Conservation (phyloP, 2,329 filamentous ascomycete species). For the Phaeosphaeria sp. region DNA sequence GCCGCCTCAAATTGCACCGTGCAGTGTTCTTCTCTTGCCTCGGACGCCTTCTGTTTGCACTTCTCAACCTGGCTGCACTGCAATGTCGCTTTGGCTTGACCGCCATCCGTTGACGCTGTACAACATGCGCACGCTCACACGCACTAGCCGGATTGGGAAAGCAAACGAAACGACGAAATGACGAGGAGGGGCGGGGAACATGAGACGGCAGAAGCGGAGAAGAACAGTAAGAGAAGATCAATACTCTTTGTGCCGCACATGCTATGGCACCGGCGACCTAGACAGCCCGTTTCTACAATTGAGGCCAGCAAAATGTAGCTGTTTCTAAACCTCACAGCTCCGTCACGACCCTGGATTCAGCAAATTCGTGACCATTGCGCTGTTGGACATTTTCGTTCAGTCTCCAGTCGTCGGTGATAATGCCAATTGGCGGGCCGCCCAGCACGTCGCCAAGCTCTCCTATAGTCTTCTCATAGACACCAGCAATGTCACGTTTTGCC, state of each 20-base stretch:
- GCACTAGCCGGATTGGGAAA: not conserved
- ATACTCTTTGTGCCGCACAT: not conserved
- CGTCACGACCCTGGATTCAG: constrained; percentile 17
- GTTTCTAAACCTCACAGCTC: constrained; percentile 11
- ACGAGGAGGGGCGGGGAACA: not conserved
- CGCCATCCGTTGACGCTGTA: not conserved
- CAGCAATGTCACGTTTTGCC: constrained; percentile 54
- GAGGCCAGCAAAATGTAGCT: not conserved
- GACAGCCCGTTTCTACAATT: not conserved
- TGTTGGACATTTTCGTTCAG: constrained; percentile 14
- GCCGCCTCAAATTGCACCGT: not conserved
- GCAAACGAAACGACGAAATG: not conserved
- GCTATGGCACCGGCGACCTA: not conserved
- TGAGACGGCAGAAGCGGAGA: not conserved
- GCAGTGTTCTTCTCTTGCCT: not conserved
- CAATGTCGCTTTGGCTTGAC: not conserved
- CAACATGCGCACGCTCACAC: not conserved
- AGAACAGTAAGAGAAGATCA: not conserved
- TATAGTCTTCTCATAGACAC: constrained; percentile 81
- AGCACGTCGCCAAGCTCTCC: constrained; percentile 74
- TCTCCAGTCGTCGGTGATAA: constrained; percentile 52
- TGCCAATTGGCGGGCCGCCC: constrained; percentile 57
- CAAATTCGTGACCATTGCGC: constrained; percentile 15
- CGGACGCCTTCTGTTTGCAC: not conserved
- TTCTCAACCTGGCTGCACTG: not conserved